Base-by-base conservation (phyloP, 1,284 basidiomycete species). In the Cutaneotrichosporon spelunceum region DNA sequence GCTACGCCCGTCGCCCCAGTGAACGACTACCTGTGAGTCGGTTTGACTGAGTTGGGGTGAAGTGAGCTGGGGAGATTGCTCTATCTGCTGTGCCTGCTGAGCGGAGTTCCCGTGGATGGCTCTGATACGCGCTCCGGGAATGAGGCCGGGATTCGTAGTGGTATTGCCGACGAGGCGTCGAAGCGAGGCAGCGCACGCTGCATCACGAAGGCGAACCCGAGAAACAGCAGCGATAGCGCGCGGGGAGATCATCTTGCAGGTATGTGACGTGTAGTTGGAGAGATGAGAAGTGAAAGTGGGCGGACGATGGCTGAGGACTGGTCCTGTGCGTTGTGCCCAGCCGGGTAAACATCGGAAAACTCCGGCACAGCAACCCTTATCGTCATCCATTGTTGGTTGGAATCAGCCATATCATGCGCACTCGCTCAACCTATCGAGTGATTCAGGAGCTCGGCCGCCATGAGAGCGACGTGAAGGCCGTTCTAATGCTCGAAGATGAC, bases 41-140 rank as follows among this genome's bases (percentile, higher is more conserved):
- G 53, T 34, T 9, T 47, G 39, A 8, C 56, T 48, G 3, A 29
- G 24, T 5, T 39, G 50, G 8, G 73, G 72, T 13, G 44, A 24
- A 4, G 39, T 11, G 26, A 23, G n/a, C 11, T 29, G 21, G 2
- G 16, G 30, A 8, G 53, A 34, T 16, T 44, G 39, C 39, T 26
- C 36, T 4, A 55, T 26, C 23, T 44, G 26, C 42, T 55, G 53
- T 9, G 53, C 53, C 21, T 14, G 52, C 34, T 23, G 33, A 19
- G 30, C 21, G 7, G 48, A 27, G 26, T 50, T 30, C 21, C 24
- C 13, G 27, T 50, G 48, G 13, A 50, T 26, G 9, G 48, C 19
- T 19, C 48, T 50, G 16, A 16, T 10, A 47, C 10, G 23, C 16
- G 45, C 45, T 4, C 24, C 14, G 24, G 24, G 3, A 6, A 3